These are phyloP conservation scores for Ligustrum vulgare DNA, from an alignment of 257 asterid genomes.

Conservation along the genomic window DNA sequence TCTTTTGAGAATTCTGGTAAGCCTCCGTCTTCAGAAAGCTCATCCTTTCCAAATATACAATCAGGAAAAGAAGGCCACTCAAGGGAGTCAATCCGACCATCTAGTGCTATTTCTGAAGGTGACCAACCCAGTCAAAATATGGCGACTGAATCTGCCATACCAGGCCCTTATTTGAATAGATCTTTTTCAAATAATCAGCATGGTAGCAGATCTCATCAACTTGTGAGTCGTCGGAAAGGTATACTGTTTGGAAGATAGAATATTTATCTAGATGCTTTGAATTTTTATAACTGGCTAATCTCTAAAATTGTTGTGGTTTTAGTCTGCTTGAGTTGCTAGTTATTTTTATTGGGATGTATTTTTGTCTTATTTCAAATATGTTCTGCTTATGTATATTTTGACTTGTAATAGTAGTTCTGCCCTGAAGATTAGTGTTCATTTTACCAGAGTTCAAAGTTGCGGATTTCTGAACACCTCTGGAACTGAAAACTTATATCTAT, in stretches of 20 bases:
- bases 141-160: conserved; percentile 44
- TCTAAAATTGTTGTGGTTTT: neutral
- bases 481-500: too few relatives aligned
- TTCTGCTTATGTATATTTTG: neutral
- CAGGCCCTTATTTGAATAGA: conserved; percentile 44
- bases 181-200: conserved; percentile 57
- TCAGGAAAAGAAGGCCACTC: conserved; percentile 50
- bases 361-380: neutral
- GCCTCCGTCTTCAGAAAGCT: conserved; percentile 48
- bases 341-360: neutral
- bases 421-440: neutral
- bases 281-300: neutral
- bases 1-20: conserved; percentile 50
- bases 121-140: conserved; percentile 49
- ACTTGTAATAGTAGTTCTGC: neutral
- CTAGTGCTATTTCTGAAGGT: conserved; percentile 42
- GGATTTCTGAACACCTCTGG: neutral
- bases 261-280: conserved; percentile 7
- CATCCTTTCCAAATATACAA: conserved; percentile 43
- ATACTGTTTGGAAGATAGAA: conserved; percentile 19
- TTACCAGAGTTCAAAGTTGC: neutral
- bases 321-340: neutral
- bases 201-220: conserved; percentile 63
- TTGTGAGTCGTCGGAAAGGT: conserved; percentile 80
- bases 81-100: conserved; percentile 47